Base-by-base conservation (phyloP, 2,329 filamentous ascomycete genomes). In the Colletotrichum sp. region DNA sequence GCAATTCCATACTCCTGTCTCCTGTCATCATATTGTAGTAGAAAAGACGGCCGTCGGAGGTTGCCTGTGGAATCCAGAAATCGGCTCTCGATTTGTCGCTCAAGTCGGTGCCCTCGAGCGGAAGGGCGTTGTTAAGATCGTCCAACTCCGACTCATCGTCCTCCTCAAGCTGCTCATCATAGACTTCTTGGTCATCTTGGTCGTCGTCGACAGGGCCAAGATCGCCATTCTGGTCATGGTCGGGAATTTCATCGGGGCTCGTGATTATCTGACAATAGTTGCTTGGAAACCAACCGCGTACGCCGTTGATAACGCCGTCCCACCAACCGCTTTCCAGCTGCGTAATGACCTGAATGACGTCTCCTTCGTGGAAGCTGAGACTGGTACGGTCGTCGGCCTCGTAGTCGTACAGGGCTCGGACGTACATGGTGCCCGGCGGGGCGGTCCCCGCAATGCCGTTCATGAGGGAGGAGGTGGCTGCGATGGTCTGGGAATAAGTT, bases 21-120 rank as follows among this genome's bases (percentile, higher is more conserved):
- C 96, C 96, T 0, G 97, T 99, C 87, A 98, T 92, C 77, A 96
- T 98, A 84, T 99, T 99, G 89, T 98, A 98, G 86, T 98, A 99
- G 85, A 97, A 99, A 28, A 99, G 86, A 72, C 96, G 91, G 69
- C 97, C 97, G 83, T 98, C 96, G 2, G 95, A 92, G 0, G 97
- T 99, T 16, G 96, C 97, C 86, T 99, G 97, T 21, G 97, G 97
- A 79, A 99, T 98, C 97, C 97, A 99, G 83, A 98, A 99, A 78
- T 97, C 96, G 61, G 96, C 96, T 83, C 96, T 93, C 79, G 97
- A 96, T 81, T 95, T 94, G 81, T 93, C 93, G 77, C 77, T 81
- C 18, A 84, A 85, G 61, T 90, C 90, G 24, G 89, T 88, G 65
- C 92, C 92, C 81, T 97, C 95, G 65, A 95, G 89, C 7, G 94